Evolutionary conservation across 1,139 yeast species (phyloP).

Genomic region (Zhuliangozyma parablackwelliae): DNA sequence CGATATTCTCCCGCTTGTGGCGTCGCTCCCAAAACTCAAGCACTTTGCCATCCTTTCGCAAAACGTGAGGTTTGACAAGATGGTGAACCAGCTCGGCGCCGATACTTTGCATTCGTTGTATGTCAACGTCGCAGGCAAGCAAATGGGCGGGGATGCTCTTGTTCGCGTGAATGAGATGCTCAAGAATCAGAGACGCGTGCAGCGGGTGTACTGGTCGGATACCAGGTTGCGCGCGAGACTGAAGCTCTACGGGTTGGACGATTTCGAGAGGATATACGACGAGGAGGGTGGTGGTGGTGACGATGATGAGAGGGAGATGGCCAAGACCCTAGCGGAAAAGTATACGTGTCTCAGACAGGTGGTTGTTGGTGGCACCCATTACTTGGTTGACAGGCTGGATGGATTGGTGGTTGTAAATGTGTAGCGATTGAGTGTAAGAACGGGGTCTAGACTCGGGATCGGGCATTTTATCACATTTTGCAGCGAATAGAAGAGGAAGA

Average conservation of each 20-base stretch:
- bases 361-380: neutral
- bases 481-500: too few relatives aligned
- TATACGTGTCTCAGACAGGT: neutral
- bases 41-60: slow-evolving; percentile 4
- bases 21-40: neutral
- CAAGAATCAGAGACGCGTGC: slow-evolving; percentile 3
- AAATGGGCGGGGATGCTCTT: slow-evolving; percentile 6
- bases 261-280: slow-evolving; percentile 5
- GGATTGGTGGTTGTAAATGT: too few relatives aligned
- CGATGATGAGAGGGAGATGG: neutral
- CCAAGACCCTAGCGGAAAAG: neutral
- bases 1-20: slow-evolving; percentile 1
- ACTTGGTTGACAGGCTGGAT: neutral
- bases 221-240: slow-evolving; percentile 2
- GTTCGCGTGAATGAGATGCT: slow-evolving; percentile 3
- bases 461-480: too few relatives aligned
- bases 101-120: slow-evolving; percentile 2
- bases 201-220: slow-evolving; percentile 6
- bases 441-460: too few relatives aligned
- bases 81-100: neutral
- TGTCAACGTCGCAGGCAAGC: slow-evolving; percentile 6
- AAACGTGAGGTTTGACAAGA: slow-evolving; percentile 5
- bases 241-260: slow-evolving; percentile 4
- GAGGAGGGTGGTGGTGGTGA: neutral
- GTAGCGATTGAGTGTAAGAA: too few relatives aligned